A percentile compares a stretch with the other conserved stretches of the same genome.
These are phyloP conservation scores for Daedaleopsis nitida DNA, from an alignment of 768 basidiomycete genomes.

Conservation along the genomic window DNA sequence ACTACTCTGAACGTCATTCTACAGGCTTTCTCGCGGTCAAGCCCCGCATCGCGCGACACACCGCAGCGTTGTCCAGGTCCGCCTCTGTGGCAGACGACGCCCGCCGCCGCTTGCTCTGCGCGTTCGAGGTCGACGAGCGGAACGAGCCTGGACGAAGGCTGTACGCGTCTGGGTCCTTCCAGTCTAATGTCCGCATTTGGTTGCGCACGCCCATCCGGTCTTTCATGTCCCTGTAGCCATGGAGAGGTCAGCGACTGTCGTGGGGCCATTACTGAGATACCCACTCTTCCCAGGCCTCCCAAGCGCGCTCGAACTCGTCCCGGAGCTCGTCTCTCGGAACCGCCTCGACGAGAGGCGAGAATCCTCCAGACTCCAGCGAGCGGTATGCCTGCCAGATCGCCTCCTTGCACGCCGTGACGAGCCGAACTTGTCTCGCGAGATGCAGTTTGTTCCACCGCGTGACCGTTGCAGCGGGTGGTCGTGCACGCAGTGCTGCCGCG, in stretches of 20 bases:
- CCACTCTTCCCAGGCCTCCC: slow-evolving; percentile 73
- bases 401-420: slow-evolving; percentile 65
- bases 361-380: slow-evolving; percentile 36
- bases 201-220: slow-evolving; percentile 67
- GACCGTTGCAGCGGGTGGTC: slow-evolving; percentile 31
- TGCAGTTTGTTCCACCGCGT: slow-evolving; percentile 63
- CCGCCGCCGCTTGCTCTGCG: not conserved
- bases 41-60: slow-evolving; percentile 43
- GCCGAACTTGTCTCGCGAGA: slow-evolving; percentile 58
- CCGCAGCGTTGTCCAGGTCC: slow-evolving; percentile 24
- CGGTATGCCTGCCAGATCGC: slow-evolving; percentile 69
- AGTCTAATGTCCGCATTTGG: slow-evolving; percentile 47
- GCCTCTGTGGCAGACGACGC: not conserved
- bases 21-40: slow-evolving; percentile 52
- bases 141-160: not conserved
- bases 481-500: slow-evolving; percentile 9
- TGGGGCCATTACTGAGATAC: slow-evolving; percentile 28
- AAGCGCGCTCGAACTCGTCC: slow-evolving; percentile 65
- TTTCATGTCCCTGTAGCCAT: slow-evolving; percentile 63
- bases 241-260: not conserved
- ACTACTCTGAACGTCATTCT: not conserved
- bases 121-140: not conserved
- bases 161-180: slow-evolving; percentile 34
- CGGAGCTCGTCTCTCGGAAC: slow-evolving; percentile 29
- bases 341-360: slow-evolving; percentile 9